A percentile compares a stretch with the other conserved stretches of the same genome.
Conservation (phyloP, 768 basidiomycete genomes). For the Suillus cothurnatus region DNA sequence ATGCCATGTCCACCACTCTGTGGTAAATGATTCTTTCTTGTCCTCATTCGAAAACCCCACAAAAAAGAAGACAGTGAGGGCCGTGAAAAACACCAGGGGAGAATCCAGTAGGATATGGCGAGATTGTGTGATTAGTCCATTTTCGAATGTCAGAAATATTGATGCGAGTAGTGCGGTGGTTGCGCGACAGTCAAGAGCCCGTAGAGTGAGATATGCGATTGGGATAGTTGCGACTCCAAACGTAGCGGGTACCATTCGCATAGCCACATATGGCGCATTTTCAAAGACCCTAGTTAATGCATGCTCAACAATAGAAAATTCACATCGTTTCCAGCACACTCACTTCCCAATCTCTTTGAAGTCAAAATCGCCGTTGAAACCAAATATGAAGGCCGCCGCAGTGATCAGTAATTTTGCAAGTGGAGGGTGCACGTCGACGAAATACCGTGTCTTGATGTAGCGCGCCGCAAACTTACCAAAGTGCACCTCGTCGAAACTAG, state of each 20-base stretch:
- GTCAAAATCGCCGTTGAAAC: conserved; percentile 93
- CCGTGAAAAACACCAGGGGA: conserved; percentile 98
- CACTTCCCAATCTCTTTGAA: conserved; percentile 98
- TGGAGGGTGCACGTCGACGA: conserved; percentile 96
- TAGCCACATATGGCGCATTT: conserved; percentile 90
- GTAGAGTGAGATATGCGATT: conserved; percentile 89
- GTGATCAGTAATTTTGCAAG: conserved; percentile 96
- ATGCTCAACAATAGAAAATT: neutral
- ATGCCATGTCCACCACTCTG: conserved; percentile 93
- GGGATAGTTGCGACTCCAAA: conserved; percentile 91
- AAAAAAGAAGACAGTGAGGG: conserved; percentile 86
- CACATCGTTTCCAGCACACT: conserved; percentile 28
- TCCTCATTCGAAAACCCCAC: conserved; percentile 91
- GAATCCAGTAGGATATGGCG: conserved; percentile 97
- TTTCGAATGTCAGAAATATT: conserved; percentile 94
- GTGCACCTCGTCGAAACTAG: conserved; percentile 96
- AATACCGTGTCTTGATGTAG: conserved; percentile 92
- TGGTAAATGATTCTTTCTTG: conserved; percentile 78
- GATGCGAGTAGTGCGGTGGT: conserved; percentile 91
- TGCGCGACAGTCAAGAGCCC: conserved; percentile 88
- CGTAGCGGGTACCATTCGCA: conserved; percentile 93
- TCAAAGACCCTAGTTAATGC: conserved; percentile 65
- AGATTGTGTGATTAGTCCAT: conserved; percentile 93
- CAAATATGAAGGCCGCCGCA: conserved; percentile 81
- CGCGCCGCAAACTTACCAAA: conserved; percentile 96